Base-by-base conservation (phyloP, 2,329 filamentous ascomycete species). In the Epichloe sibirici region DNA sequence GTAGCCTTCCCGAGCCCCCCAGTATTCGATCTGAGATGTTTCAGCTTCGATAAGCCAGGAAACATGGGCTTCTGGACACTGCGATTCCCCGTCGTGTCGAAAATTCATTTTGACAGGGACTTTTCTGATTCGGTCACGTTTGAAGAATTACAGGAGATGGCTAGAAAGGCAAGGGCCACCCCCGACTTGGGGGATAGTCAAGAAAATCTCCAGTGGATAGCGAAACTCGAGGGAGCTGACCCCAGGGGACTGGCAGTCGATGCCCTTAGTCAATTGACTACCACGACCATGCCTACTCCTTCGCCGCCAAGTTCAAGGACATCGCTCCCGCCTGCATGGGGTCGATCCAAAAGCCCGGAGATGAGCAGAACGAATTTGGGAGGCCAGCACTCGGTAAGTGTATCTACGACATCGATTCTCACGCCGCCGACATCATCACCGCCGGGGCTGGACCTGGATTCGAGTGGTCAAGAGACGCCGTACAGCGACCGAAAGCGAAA, bases 11-110 rank as follows among this genome's bases (percentile, higher is more conserved):
- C 74, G 6, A 71, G 74, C 0, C 89, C 89, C 0, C 78, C 88
- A 21, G 81, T 95, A 0, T 86, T 90, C 52, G 90, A 95, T 59
- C 72, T 95, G 54, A 75, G 86, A 25, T 90, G 88, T 51, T 87
- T 88, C 56, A 83, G 85, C 0, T 95, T 90, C 58, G 85, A 89
- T 55, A 87, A 84, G 61, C 75, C 78, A 3, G 77, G 80, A 4
- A 83, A 85, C 60, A 82, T 80, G 13, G 74, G 75, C 1, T 90
- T 86, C 61, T 89, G 81, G 72, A 83, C 83, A 54, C 78, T 89
- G 50, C 78, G 90, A 1, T 94, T 95, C 61, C 86, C 90, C 1
- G 74, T 78, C 2, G 79, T 91, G 3, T 75, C 80, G 53, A 94
- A 91, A 61, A 74, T 94, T 9, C 88, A 95, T 60, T 78, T 76